Evolutionary conservation across 495 filamentous ascomycete genomes (phyloP), one percentile per base, ranked within the genome.

Genomic region (Xylaria palmicola): DNA sequence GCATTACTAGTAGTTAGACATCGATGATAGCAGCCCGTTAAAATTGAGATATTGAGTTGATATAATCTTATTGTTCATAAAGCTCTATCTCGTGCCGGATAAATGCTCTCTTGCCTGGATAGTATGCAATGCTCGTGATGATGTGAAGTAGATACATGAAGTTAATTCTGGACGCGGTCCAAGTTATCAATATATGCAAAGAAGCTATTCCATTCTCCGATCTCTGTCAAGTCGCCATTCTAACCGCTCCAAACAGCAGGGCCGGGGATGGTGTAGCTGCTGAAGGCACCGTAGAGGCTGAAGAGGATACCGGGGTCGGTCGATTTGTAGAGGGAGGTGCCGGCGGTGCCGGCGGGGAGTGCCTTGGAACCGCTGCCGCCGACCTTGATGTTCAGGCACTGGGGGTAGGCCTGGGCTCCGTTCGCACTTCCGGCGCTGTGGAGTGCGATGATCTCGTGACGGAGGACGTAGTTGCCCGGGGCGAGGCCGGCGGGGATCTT

Each of bases 391-490:
- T 89, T 90, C 66, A 89, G 68, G 70, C 88, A 91, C 58, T 71
- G 71, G 7, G 87, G 88, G 71, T 90, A 91, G 74, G 81, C 83
- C 76, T 91, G 88, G 4, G 88, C 85, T 20, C 84, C 82, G 61
- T 82, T 72, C n/a, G 67, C 66, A 10, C 71, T 68, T 7, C 68
- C 76, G 19, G 84, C 86, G 8, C 76, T 77, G 74, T 90, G 87
- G 15, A 90, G 82, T 15, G 83, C 87, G 58, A 90, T 88, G 62
- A 90, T 84, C 69, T 91, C 88, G 67, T 88, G 85, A 27, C 88
- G 85, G 45, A 90, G 71, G 52, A 91, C 82, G 60, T 89, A 91
- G 76, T 85, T 83, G 27, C 87, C 87, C 7, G 83, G 61, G 1
- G 74, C 78, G 43, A 90, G 77, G 56, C 66, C 67, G 22, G 73